Conservation (phyloP, 1,139 yeast species). For the Pichia sp. region DNA sequence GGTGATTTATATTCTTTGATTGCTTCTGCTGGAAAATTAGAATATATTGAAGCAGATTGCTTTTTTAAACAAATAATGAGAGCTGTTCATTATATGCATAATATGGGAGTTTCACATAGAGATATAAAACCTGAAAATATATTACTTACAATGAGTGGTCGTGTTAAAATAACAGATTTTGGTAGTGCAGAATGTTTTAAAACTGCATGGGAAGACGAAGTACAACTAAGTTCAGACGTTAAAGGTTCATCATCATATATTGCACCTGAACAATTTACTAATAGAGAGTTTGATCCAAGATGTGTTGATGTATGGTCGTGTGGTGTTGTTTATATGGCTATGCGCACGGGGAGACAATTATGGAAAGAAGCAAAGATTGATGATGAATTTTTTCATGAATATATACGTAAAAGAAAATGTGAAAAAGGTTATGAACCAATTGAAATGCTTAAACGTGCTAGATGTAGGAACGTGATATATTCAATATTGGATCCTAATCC, state of each 20-base stretch:
- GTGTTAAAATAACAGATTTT: constrained; percentile 84
- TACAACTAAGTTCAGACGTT: constrained; percentile 76
- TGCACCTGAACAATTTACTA: constrained; percentile 88
- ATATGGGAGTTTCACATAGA: constrained; percentile 94
- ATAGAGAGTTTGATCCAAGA: constrained; percentile 76
- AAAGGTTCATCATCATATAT: constrained; percentile 91
- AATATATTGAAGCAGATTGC: constrained; percentile 87
- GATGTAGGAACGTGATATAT: constrained; percentile 88
- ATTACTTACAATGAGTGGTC: constrained; percentile 71
- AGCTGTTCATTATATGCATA: constrained; percentile 94
- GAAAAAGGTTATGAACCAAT: constrained; percentile 88
- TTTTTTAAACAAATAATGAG: constrained; percentile 85
- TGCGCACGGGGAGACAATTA: constrained; percentile 91
- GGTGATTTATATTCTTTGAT: constrained; percentile 89
- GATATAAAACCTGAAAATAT: constrained; percentile 94
- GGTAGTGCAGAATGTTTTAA: constrained; percentile 94
- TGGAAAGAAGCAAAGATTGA: constrained; percentile 82
- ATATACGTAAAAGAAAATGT: constrained; percentile 68
- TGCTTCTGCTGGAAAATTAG: constrained; percentile 76
- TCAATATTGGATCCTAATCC: constrained; percentile 91
- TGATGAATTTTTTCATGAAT: constrained; percentile 74
- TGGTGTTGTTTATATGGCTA: constrained; percentile 96
- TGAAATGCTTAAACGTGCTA: constrained; percentile 70
- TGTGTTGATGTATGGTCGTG: constrained; percentile 95
- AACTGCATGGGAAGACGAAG: constrained; percentile 93